Percentiles rank a stretch among this genome's conserved stretches.
Evolutionary conservation across 202 grass and related monocot genomes (phyloP).

Genomic region (Setaria italica): DNA sequence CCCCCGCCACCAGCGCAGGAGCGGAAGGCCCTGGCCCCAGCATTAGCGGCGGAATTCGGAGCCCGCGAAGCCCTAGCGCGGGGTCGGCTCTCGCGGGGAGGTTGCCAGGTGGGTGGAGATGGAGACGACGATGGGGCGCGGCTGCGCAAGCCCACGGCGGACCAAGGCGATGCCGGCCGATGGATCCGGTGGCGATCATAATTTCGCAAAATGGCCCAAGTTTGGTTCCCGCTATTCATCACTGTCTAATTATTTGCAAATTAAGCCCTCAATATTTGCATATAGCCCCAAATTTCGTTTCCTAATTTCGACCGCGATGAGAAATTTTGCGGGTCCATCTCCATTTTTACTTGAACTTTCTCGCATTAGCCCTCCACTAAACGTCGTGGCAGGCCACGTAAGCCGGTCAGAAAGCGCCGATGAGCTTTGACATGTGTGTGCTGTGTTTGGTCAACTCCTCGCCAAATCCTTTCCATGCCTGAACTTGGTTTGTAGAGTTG

Average conservation of each 20-base stretch:
- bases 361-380: no score
- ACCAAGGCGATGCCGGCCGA: not conserved
- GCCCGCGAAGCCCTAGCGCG: not conserved
- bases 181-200: not conserved
- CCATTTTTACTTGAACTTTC: no score
- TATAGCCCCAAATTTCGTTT: no score
- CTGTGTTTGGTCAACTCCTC: slow-evolving; percentile 45
- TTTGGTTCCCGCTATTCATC: not conserved
- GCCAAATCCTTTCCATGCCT: not conserved
- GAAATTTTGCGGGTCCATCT: no score
- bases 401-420: no score
- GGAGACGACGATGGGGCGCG: not conserved
- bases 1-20: not conserved
- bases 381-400: no score
- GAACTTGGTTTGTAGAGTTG: not conserved
- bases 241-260: not conserved
- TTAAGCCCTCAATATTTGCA: not conserved
- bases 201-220: not conserved
- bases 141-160: not conserved
- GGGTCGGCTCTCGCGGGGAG: not conserved
- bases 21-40: not conserved
- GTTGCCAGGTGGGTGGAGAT: no score
- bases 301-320: no score
- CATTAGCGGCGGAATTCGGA: not conserved
- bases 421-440: not conserved